Conservation (phyloP, 208 protist species). For the Herpetomonas samuelpessoai region DNA sequence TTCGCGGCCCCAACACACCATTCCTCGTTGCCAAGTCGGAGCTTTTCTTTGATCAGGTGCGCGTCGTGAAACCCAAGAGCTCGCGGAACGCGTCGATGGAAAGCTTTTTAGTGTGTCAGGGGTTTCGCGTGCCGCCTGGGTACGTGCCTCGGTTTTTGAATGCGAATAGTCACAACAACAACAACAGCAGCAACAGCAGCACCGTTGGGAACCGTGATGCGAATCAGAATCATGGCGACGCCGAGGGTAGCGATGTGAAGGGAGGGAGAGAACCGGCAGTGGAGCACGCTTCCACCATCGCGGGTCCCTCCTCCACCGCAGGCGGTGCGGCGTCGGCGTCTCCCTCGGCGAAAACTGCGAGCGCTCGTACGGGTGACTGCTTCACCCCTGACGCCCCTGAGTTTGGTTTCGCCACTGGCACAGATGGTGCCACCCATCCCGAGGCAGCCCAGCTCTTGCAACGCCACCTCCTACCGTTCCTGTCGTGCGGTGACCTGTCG, state of each 20-base stretch:
- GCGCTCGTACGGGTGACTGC: no score
- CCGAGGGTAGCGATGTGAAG: no score
- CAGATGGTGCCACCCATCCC: no score
- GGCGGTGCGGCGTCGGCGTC: no score
- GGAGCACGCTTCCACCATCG: no score
- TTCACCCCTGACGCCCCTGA: no score
- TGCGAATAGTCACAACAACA: not conserved
- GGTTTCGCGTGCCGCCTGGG: constrained; percentile 83
- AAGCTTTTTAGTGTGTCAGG: constrained; percentile 94
- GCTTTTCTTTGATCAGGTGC: constrained; percentile 96
- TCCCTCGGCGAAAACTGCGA: no score
- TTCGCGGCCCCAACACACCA: constrained; percentile 94
- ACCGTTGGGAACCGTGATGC: not conserved
- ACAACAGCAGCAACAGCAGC: constrained; percentile 8
- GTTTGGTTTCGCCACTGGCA: no score
- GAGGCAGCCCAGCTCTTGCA: constrained; percentile 1
- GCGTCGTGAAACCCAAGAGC: constrained; percentile 95
- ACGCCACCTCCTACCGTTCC: constrained; percentile 91
- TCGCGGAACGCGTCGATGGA: constrained; percentile 96
- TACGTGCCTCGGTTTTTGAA: constrained; percentile 67
- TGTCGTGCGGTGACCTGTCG: constrained; percentile 96
- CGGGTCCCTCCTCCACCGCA: no score
- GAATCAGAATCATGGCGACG: not conserved
- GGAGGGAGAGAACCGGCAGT: no score
- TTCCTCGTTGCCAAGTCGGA: constrained; percentile 95